Percentiles rank a stretch among this genome's conserved stretches.
Evolutionary conservation across 306 rosid species (phyloP).

Genomic region (Astragalus glycyphyllos): DNA sequence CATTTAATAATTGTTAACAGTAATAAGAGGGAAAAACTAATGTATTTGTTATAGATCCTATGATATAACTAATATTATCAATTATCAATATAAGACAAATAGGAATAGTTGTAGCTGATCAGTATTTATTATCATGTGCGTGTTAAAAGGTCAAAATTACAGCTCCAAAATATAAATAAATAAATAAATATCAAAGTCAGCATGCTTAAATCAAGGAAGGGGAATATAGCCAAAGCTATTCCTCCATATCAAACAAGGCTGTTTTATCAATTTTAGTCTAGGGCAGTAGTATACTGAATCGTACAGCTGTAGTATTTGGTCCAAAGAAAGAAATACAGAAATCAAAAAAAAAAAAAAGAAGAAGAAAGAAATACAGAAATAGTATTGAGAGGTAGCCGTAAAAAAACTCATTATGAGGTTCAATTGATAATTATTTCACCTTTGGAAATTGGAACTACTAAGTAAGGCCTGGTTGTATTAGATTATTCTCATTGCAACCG

Average conservation of each 20-base stretch:
- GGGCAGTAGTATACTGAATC: constrained; percentile 9
- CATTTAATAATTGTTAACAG: constrained; percentile 38
- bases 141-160: constrained; percentile 49
- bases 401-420: constrained; percentile 33
- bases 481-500: no score
- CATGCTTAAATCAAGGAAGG: constrained; percentile 41
- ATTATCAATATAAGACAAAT: constrained; percentile 37
- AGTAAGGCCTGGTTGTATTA: no score
- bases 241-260: constrained; percentile 37
- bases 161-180: constrained; percentile 13
- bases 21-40: constrained; percentile 10
- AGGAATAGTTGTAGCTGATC: constrained; percentile 41
- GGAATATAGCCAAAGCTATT: constrained; percentile 30
- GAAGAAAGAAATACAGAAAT: constrained; percentile 22
- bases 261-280: constrained; percentile 34
- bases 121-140: constrained; percentile 40
- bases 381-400: constrained; percentile 7
- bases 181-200: constrained; percentile 32
- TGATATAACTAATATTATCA: constrained; percentile 39
- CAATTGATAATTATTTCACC: constrained; percentile 7
- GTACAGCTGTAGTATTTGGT: not conserved
- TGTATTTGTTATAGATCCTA: constrained; percentile 33
- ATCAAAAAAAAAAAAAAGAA: constrained; percentile 15
- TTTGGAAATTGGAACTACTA: not conserved
- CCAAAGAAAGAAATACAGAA: constrained; percentile 6